phyloP scores from a whole-genome alignment of 768 basidiomycete species.

The Trametes gibbosa region DNA sequence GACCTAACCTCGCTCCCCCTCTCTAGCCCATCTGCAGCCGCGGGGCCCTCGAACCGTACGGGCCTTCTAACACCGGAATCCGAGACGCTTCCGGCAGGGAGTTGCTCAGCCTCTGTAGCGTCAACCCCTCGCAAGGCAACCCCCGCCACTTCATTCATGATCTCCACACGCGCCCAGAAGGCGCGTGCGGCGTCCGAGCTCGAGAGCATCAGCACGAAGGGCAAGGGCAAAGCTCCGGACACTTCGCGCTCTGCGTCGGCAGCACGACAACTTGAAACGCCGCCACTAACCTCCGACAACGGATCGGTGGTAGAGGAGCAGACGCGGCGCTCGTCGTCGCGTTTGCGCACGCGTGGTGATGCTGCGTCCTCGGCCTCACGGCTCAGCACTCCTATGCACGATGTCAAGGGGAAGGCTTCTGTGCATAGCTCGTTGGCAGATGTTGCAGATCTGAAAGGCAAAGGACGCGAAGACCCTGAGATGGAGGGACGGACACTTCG shows the following conservation, averaged over 20 bases:
- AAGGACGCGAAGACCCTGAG: constrained; percentile 18
- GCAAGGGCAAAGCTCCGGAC: constrained; percentile 9
- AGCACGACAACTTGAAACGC: constrained; percentile 43
- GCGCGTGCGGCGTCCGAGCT: constrained; percentile 33
- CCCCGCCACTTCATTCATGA: constrained; percentile 40
- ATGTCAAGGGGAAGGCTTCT: constrained; percentile 20
- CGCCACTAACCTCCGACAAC: constrained; percentile 44
- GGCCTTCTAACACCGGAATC: constrained; percentile 30
- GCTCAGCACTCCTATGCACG: constrained; percentile 16
- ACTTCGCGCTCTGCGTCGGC: constrained; percentile 21
- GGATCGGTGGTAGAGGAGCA: constrained; percentile 34
- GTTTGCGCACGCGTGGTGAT: constrained; percentile 24
- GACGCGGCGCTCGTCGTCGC: constrained; percentile 25
- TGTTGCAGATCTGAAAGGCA: constrained; percentile 11
- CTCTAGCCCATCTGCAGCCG: constrained; percentile 26
- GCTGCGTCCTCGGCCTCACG: constrained; percentile 20
- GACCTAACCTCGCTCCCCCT: constrained; percentile 48
- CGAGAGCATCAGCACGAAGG: constrained; percentile 17
- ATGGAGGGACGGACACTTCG: constrained; percentile 25
- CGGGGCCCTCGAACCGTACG: constrained; percentile 18
- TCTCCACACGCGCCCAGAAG: constrained; percentile 58
- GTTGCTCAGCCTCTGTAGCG: constrained; percentile 1
- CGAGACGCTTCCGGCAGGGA: constrained; percentile 18
- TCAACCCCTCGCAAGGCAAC: constrained; percentile 16
- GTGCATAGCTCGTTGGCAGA: constrained; percentile 13